These are phyloP conservation scores for Wallacemonas sp. DNA, from an alignment of 208 protist genomes.

Conservation along the genomic window DNA sequence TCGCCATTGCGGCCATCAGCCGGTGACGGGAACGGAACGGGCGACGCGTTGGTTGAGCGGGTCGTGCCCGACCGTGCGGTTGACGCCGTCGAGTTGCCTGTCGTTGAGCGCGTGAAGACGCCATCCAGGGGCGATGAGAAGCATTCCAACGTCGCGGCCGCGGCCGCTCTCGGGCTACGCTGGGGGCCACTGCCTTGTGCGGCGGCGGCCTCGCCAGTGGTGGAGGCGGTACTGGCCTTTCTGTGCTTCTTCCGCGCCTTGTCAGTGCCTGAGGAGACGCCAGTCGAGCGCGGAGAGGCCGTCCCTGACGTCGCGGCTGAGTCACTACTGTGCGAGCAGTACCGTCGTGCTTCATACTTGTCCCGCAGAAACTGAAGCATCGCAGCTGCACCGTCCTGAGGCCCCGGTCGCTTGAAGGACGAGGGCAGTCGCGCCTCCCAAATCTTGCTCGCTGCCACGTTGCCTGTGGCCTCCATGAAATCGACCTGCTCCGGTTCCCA, in stretches of 20 bases:
- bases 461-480: constrained; percentile 70
- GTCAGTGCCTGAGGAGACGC: neutral
- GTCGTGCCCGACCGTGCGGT: neutral
- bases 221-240: no score
- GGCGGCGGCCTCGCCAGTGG: no score
- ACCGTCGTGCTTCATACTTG: constrained; percentile 63
- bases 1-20: neutral
- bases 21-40: neutral
- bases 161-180: no score
- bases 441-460: constrained; percentile 30
- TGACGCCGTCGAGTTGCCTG: neutral
- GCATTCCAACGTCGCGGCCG: no score
- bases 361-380: constrained; percentile 64
- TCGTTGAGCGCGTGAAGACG: neutral
- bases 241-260: constrained; percentile 4
- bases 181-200: no score
- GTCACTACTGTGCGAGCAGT: neutral
- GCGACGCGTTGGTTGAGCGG: neutral
- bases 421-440: constrained; percentile 60
- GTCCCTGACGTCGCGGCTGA: neutral
- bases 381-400: constrained; percentile 31
- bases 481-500: constrained; percentile 75
- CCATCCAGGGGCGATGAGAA: neutral
- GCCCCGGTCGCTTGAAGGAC: constrained; percentile 40
- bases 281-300: neutral